Evolutionary conservation across 2,329 filamentous ascomycete species (phyloP).

Genomic region (Penicillium decumbens): DNA sequence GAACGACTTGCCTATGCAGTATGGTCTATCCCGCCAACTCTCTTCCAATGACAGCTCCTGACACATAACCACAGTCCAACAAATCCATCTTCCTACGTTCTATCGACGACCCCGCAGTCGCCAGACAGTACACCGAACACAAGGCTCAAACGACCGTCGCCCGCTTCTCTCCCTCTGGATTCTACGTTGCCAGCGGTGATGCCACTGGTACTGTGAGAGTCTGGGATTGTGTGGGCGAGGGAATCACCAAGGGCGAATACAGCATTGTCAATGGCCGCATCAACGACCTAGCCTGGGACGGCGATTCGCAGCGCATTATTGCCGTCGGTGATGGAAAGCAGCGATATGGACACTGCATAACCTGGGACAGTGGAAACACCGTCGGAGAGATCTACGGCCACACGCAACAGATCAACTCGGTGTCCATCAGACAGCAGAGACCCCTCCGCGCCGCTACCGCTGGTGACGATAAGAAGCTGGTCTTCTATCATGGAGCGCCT

Average conservation of each 20-base stretch:
- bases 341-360: constrained; percentile 89
- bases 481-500: constrained; percentile 88
- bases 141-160: constrained; percentile 85
- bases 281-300: constrained; percentile 96
- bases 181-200: constrained; percentile 92
- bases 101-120: constrained; percentile 80
- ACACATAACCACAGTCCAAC: constrained; percentile 60
- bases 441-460: constrained; percentile 89
- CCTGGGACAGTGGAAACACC: constrained; percentile 89
- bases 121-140: constrained; percentile 89
- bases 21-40: constrained; percentile 36
- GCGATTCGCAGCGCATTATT: constrained; percentile 92
- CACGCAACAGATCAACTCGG: constrained; percentile 82
- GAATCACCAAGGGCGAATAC: constrained; percentile 90
- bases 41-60: not conserved
- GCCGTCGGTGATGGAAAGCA: constrained; percentile 94
- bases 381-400: constrained; percentile 93
- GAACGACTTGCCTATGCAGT: constrained; percentile 91
- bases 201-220: constrained; percentile 77
- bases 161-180: constrained; percentile 88
- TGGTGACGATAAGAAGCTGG: constrained; percentile 81
- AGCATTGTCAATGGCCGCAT: constrained; percentile 89
- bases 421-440: constrained; percentile 81
- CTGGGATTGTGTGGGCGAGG: constrained; percentile 83
- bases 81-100: constrained; percentile 95